Conservation (phyloP, 2,329 filamentous ascomycete genomes). For the Rhynchosporium agropyri region DNA sequence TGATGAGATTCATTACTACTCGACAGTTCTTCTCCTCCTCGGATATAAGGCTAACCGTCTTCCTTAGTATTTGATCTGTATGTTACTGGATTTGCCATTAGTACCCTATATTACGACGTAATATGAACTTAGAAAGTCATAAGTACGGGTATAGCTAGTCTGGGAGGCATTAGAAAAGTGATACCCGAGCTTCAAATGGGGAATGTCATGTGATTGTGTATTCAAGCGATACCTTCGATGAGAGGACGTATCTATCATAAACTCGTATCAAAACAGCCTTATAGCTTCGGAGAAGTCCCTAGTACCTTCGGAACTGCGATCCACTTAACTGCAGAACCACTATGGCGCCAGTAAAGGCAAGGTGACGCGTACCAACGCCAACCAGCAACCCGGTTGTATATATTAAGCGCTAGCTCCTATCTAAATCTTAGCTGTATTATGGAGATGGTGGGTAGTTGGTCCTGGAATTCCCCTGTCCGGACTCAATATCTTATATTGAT, state of each 20-base stretch:
- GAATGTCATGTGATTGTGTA: constrained; percentile 5
- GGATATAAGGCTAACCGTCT: background rate
- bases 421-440: background rate
- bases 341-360: background rate
- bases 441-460: background rate
- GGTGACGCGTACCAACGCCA: constrained; percentile 1
- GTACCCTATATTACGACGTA: background rate
- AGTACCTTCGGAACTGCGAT: background rate
- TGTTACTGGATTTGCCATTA: background rate
- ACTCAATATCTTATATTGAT: background rate
- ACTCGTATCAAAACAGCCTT: background rate
- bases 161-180: constrained; percentile 1
- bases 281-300: constrained; percentile 2
- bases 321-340: constrained; percentile 4
- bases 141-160: constrained; percentile 6
- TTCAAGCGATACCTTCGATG: constrained; percentile 7
- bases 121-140: constrained; percentile 8
- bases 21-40: background rate
- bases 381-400: background rate
- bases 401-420: background rate
- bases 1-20: background rate
- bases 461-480: background rate
- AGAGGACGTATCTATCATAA: constrained; percentile 5
- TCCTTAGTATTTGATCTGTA: background rate
- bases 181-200: constrained; percentile 1